These are phyloP conservation scores for Psidium guajava DNA, from an alignment of 345 rosid species.

Conservation along the genomic window DNA sequence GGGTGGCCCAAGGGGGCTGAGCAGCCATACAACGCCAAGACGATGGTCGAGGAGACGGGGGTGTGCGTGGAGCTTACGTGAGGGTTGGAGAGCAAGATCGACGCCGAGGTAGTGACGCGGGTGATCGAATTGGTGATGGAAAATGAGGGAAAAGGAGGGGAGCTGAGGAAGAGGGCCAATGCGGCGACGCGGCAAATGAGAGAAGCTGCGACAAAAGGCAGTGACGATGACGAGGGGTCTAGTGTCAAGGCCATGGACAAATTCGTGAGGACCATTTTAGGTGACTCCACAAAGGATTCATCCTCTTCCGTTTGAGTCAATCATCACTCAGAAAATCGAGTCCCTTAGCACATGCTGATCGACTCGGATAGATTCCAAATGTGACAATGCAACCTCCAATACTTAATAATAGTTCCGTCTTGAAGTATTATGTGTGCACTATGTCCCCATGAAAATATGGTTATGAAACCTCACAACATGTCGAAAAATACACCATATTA, in stretches of 20 bases:
- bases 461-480: neutral
- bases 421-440: neutral
- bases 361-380: neutral
- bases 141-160: constrained; percentile 16
- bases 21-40: constrained; percentile 32
- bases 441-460: neutral
- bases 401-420: neutral
- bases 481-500: neutral
- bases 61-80: constrained; percentile 29
- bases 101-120: constrained; percentile 8
- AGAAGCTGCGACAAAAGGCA: neutral
- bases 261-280: constrained; percentile 1
- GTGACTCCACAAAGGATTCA: neutral
- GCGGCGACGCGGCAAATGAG: neutral
- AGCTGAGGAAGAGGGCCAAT: constrained; percentile 12
- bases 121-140: constrained; percentile 31
- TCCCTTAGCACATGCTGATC: neutral
- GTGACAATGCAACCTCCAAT: neutral
- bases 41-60: constrained; percentile 44
- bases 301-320: neutral
- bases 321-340: neutral
- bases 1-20: constrained; percentile 55
- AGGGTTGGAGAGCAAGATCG: constrained; percentile 11
- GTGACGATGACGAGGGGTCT: constrained; percentile 6
- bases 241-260: neutral